A percentile compares a stretch with the other conserved stretches of the same genome.
Evolutionary conservation across 1,284 basidiomycete species (phyloP).

Genomic region (Heterobasidion parviporum): DNA sequence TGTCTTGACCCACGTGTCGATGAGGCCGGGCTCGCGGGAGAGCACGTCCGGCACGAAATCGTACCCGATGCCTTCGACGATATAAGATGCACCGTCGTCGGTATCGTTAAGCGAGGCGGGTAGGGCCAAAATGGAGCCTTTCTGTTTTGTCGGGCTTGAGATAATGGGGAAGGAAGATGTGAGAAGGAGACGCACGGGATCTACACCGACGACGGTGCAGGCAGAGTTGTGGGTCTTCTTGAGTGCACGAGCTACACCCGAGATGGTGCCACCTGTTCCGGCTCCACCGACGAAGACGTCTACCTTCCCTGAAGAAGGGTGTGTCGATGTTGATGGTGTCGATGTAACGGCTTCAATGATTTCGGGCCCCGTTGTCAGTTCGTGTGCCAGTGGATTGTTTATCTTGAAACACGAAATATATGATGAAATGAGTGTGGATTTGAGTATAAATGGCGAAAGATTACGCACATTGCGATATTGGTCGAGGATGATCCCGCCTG

Average conservation of each 20-base stretch:
- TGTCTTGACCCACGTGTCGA: conserved; percentile 84
- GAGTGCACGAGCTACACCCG: conserved; percentile 78
- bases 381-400: conserved; percentile 89
- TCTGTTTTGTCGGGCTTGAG: conserved; percentile 27
- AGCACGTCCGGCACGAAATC: conserved; percentile 87
- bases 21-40: conserved; percentile 39
- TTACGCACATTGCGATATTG: conserved; percentile 72
- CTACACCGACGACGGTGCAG: conserved; percentile 77
- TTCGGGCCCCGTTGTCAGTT: conserved; percentile 81
- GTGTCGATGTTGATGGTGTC: conserved; percentile 47
- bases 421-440: neutral
- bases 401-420: conserved; percentile 25
- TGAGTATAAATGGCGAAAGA: neutral
- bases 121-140: conserved; percentile 80
- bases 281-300: conserved; percentile 85
- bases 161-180: neutral
- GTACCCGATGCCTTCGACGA: conserved; percentile 93
- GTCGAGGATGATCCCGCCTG: conserved; percentile 84
- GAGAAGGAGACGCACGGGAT: conserved; percentile 60
- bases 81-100: conserved; percentile 57
- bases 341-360: conserved; percentile 70
- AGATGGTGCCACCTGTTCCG: conserved; percentile 93
- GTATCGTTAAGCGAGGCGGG: conserved; percentile 43
- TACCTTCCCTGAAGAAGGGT: conserved; percentile 64
- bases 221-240: conserved; percentile 69